Percentiles rank a stretch among this genome's conserved stretches.
Evolutionary conservation across 306 rosid genomes (phyloP).

Genomic region (Ceratonia siliqua): DNA sequence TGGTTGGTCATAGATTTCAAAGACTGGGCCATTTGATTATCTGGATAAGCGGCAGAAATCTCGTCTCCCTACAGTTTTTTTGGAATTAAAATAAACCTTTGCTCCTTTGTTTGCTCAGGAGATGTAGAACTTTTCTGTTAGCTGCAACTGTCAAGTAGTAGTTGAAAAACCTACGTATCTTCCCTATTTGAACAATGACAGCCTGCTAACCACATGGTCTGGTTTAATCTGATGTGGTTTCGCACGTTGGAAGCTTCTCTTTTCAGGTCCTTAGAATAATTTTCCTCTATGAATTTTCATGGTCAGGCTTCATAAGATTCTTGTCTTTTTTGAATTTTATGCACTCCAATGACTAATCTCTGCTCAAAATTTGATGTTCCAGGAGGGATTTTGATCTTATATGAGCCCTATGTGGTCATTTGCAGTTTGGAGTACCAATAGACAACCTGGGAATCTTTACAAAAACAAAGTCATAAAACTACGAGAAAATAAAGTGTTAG

Average conservation of each 20-base stretch:
- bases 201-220: conserved; percentile 30
- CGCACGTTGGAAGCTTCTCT: conserved; percentile 32
- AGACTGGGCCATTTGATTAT: conserved; percentile 24
- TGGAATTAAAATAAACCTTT: conserved; percentile 20
- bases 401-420: conserved; percentile 2
- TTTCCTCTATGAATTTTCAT: too few relatives aligned
- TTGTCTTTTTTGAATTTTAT: not conserved
- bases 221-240: not conserved
- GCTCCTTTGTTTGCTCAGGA: not conserved
- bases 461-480: too few relatives aligned
- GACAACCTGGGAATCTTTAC: too few relatives aligned
- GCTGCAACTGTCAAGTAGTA: not conserved
- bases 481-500: too few relatives aligned
- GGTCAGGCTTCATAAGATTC: not conserved
- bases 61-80: not conserved
- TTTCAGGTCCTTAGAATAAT: not conserved
- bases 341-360: not conserved
- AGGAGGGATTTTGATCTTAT: conserved; percentile 1
- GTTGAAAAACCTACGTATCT: conserved; percentile 19
- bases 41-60: conserved; percentile 26
- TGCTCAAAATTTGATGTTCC: not conserved
- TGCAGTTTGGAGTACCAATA: not conserved
- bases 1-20: conserved; percentile 25
- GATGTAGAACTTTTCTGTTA: conserved; percentile 1
- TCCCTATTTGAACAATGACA: not conserved